Conservation (phyloP, 2,329 filamentous ascomycete genomes). For the Lachnellula arida region DNA sequence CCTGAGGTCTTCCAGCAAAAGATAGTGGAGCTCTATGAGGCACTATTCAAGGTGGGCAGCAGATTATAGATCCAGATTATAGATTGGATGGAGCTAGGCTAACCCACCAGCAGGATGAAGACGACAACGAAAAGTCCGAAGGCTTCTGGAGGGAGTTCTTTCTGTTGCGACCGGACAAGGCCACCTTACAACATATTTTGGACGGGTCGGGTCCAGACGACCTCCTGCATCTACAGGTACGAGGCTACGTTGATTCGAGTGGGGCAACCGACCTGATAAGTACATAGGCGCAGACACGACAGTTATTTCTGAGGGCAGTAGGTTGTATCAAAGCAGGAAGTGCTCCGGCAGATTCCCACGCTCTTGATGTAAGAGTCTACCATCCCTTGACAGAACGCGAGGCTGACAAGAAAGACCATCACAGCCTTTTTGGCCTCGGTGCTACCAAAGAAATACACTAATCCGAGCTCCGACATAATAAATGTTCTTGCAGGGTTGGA, state of each 20-base stretch:
- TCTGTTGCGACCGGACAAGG: conserved; percentile 73
- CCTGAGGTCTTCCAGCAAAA: conserved; percentile 92
- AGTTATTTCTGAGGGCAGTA: conserved; percentile 73
- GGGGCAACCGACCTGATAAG: conserved; percentile 8
- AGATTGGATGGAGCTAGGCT: neutral
- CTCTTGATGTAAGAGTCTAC: conserved; percentile 67
- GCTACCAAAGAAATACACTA: conserved; percentile 85
- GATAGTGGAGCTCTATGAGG: conserved; percentile 83
- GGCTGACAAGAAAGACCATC: conserved; percentile 65
- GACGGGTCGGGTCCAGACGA: conserved; percentile 68
- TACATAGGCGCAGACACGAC: conserved; percentile 35
- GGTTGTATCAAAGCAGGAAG: conserved; percentile 57
- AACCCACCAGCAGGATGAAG: conserved; percentile 48
- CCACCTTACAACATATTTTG: conserved; percentile 63
- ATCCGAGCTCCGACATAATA: conserved; percentile 93
- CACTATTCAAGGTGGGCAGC: conserved; percentile 64
- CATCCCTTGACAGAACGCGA: conserved; percentile 17
- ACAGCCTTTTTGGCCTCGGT: conserved; percentile 80
- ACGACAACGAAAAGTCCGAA: conserved; percentile 67
- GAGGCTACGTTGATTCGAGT: conserved; percentile 37
- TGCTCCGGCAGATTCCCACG: conserved; percentile 65
- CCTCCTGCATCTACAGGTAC: conserved; percentile 70
- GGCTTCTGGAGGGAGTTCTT: conserved; percentile 98
- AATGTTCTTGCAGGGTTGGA: conserved; percentile 83
- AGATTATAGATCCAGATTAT: neutral